phyloP scores from a whole-genome alignment of 164 flowering plant species.

The Dillenia suffruticosa region DNA sequence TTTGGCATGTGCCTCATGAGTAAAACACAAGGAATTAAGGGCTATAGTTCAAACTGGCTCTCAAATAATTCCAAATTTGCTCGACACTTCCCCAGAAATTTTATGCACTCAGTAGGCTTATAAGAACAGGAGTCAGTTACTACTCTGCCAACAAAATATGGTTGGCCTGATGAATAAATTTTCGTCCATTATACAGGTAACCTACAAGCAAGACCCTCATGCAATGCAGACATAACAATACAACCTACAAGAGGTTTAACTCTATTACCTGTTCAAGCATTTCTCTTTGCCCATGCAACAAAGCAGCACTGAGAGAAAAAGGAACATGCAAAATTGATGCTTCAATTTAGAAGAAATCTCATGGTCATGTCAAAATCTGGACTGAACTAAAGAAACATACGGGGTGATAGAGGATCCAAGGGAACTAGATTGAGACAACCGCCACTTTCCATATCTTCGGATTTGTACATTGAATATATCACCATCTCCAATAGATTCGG shows the following conservation, averaged over 20 bases:
- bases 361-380: neutral
- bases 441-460: conserved; percentile 93
- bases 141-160: no score
- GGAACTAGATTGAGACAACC: conserved; percentile 66
- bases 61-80: no score
- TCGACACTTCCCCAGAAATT: no score
- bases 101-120: no score
- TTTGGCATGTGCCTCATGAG: no score
- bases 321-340: conserved; percentile 1
- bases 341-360: neutral
- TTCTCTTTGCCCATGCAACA: conserved; percentile 90
- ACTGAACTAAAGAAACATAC: conserved; percentile 48
- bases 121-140: no score
- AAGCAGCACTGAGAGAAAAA: conserved; percentile 55
- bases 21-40: no score
- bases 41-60: no score
- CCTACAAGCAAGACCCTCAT: neutral
- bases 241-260: neutral
- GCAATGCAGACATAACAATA: neutral
- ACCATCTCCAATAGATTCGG: conserved; percentile 92
- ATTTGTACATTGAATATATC: conserved; percentile 94
- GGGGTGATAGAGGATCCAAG: conserved; percentile 81
- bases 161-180: no score
- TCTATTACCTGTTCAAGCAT: conserved; percentile 62
- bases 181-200: no score